Evolutionary conservation across 176 grass and related monocot genomes (phyloP).

Genomic region (Chloris gayana): DNA sequence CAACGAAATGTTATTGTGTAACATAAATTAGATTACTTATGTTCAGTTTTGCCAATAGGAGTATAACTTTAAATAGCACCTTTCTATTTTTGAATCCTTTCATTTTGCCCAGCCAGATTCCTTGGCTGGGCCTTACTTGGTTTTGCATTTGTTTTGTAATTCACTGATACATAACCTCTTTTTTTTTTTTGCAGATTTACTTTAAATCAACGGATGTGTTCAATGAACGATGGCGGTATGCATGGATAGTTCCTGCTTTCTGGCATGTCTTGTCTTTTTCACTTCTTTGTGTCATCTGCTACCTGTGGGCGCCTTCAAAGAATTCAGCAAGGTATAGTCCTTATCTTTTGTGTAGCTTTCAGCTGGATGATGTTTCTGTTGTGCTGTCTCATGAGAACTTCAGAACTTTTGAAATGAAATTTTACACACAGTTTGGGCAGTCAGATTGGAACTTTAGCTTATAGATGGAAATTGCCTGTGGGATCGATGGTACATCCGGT

Average conservation of each 20-base stretch:
- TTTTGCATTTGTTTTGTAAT: not conserved
- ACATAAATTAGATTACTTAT: conserved; percentile 11
- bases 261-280: conserved; percentile 96
- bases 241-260: conserved; percentile 99
- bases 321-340: conserved; percentile 79
- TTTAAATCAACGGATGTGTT: conserved; percentile 96
- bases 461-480: too few relatives aligned
- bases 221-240: conserved; percentile 92
- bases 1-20: conserved; percentile 12
- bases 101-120: conserved; percentile 18
- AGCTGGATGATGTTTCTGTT: conserved; percentile 31
- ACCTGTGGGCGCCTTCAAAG: conserved; percentile 92
- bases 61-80: conserved; percentile 3
- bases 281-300: conserved; percentile 90
- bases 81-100: conserved; percentile 19
- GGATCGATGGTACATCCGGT: too few relatives aligned
- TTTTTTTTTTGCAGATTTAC: conserved; percentile 75
- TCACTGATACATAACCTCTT: conserved; percentile 22
- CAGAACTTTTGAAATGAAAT: conserved; percentile 21
- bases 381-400: not conserved
- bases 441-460: too few relatives aligned
- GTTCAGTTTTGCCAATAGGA: not conserved
- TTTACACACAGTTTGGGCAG: not conserved
- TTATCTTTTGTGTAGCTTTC: conserved; percentile 17
- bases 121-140: conserved; percentile 7